phyloP scores from a whole-genome alignment of 2,329 filamentous ascomycete genomes.

The Venturia oleaginea region DNA sequence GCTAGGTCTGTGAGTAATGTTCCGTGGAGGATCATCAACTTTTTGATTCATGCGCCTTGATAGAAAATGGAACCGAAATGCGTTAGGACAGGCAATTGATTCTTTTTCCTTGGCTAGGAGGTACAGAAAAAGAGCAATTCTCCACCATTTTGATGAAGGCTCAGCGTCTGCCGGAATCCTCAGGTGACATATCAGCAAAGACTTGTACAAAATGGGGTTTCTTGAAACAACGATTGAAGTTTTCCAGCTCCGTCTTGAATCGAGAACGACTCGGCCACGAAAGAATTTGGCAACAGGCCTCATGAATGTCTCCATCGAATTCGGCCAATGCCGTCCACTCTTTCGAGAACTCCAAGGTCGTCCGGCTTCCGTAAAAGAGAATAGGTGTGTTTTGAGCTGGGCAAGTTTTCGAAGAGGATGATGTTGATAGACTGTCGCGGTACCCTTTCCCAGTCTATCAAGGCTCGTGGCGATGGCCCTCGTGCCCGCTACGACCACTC shows the following conservation, averaged over 20 bases:
- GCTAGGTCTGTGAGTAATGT: neutral
- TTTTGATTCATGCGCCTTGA: neutral
- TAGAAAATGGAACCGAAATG: neutral
- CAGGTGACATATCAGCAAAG: neutral
- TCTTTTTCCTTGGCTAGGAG: too few species aligned
- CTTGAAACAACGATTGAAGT: neutral
- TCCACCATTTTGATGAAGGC: neutral
- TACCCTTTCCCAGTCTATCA: neutral
- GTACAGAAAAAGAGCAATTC: neutral
- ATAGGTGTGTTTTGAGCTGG: neutral
- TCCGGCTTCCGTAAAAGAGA: neutral
- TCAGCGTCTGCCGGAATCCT: neutral
- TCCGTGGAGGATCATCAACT: neutral
- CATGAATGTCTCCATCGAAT: neutral
- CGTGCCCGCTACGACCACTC: neutral
- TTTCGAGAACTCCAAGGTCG: too few species aligned
- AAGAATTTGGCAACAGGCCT: neutral
- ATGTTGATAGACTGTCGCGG: neutral
- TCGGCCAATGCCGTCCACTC: neutral
- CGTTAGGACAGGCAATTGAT: neutral
- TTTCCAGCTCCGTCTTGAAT: neutral
- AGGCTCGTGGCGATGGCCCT: neutral
- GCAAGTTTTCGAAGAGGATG: neutral
- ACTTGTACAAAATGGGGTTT: neutral
- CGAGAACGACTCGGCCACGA: neutral